Conservation (phyloP, 208 protist genomes). For the Wallacemonas sp. region DNA sequence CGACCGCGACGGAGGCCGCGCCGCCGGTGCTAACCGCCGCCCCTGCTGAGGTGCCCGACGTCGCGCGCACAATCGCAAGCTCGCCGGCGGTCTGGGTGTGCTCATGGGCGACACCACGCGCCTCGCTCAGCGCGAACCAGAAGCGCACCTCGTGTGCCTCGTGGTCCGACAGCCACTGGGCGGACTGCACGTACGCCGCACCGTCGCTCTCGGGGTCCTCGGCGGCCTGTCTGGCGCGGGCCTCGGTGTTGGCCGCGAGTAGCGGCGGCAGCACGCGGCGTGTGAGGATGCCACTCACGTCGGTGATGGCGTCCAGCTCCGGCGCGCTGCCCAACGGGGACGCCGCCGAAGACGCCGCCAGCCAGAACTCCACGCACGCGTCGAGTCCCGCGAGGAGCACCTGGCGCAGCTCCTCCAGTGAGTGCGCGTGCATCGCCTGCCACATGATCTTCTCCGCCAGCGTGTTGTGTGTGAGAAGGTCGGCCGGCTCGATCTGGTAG, state of each 20-base stretch:
- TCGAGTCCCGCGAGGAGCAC: conserved; percentile 44
- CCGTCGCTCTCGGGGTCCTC: neutral
- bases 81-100: conserved; percentile 49
- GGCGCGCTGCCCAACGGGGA: conserved; percentile 19
- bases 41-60: neutral
- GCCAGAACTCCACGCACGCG: conserved; percentile 62
- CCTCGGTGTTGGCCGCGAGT: conserved; percentile 7
- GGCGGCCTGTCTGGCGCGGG: conserved; percentile 6
- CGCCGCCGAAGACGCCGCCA: conserved; percentile 21
- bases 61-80: conserved; percentile 38
- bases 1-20: neutral
- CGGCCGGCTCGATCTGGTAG: conserved; percentile 33
- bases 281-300: conserved; percentile 65
- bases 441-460: conserved; percentile 72
- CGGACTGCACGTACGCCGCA: neutral
- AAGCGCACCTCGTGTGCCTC: conserved; percentile 60
- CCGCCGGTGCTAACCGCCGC: neutral
- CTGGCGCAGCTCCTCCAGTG: conserved; percentile 35
- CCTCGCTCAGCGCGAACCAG: conserved; percentile 52
- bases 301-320: conserved; percentile 63
- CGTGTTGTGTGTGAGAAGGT: conserved; percentile 67
- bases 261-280: conserved; percentile 49
- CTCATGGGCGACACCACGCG: conserved; percentile 34
- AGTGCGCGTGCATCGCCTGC: conserved; percentile 75
- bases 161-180: conserved; percentile 19